Percentiles rank a stretch among this genome's conserved stretches.
Conservation (phyloP, 2,329 filamentous ascomycete genomes). For the Aspergillus carbonarius region DNA sequence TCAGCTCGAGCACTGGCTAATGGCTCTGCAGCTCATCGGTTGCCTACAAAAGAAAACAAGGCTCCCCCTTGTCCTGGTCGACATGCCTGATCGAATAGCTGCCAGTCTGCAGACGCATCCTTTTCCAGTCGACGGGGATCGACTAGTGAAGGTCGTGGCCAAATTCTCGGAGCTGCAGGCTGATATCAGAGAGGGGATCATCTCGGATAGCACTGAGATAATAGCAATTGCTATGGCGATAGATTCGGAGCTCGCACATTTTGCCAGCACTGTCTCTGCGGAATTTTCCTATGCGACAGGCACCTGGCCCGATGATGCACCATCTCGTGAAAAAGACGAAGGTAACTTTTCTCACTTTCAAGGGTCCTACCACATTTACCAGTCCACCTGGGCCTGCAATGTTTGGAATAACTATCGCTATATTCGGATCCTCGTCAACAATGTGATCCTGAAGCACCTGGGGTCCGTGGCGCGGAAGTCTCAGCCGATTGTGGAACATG, state of each 20-base stretch:
- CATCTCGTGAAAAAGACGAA: background rate
- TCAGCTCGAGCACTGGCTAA: background rate
- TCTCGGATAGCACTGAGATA: background rate
- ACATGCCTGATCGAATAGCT: background rate
- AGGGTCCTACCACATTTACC: background rate
- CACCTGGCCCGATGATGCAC: background rate
- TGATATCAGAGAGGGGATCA: background rate
- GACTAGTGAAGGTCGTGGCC: background rate
- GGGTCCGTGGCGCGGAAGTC: background rate
- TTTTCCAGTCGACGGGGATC: background rate
- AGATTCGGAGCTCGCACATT: background rate
- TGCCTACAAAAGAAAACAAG: background rate
- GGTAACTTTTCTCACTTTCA: background rate
- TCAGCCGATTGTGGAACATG: background rate
- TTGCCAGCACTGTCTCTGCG: background rate
- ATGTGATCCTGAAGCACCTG: background rate
- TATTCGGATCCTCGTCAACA: background rate
- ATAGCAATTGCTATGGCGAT: background rate
- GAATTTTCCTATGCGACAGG: background rate
- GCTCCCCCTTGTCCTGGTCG: background rate
- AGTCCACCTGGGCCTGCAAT: constrained; percentile 1
- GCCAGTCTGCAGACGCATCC: background rate
- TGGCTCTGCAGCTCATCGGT: background rate
- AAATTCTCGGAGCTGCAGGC: background rate
- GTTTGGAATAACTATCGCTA: constrained; percentile 5